Conservation (phyloP, 805 yeast genomes). For the Candida tammaniensis region DNA sequence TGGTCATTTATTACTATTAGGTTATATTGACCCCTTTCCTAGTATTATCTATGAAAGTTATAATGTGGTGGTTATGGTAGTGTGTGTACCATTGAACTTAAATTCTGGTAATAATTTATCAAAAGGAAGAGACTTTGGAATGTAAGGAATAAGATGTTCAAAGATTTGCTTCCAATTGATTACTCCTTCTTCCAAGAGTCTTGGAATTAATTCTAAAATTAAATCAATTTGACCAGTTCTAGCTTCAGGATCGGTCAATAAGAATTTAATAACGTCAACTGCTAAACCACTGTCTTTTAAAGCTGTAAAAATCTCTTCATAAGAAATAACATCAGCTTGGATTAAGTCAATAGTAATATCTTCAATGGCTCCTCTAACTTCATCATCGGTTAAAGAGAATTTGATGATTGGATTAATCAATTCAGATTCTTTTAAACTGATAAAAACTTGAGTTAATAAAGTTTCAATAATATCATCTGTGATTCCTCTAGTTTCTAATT, state of each 20-base stretch:
- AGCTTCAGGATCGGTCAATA: conserved; percentile 27
- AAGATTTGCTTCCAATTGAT: conserved; percentile 11
- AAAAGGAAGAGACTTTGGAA: no score
- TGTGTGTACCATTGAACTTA: no score
- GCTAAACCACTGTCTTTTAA: conserved; percentile 30
- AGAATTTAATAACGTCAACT: conserved; percentile 21
- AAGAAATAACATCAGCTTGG: conserved; percentile 29
- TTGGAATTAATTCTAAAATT: conserved; percentile 21
- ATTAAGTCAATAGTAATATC: conserved; percentile 24
- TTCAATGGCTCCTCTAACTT: conserved; percentile 22
- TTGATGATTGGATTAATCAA: conserved; percentile 25
- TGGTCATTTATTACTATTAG: background rate
- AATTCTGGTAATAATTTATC: no score
- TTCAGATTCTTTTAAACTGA: conserved; percentile 27
- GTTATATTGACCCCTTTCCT: background rate
- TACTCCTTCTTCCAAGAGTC: conserved; percentile 15
- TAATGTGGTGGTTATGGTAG: background rate
- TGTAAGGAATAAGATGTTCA: conserved; percentile 1
- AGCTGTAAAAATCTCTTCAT: conserved; percentile 28
- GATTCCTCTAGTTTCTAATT: no score
- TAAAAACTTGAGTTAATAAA: conserved; percentile 21
- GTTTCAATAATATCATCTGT: conserved; percentile 18
- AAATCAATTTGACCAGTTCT: conserved; percentile 25
- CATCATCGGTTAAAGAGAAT: conserved; percentile 27
- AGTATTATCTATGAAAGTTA: background rate